These are phyloP conservation scores for Pestalotiopsis sp. DNA, from an alignment of 2,329 filamentous ascomycete species.

Conservation along the genomic window DNA sequence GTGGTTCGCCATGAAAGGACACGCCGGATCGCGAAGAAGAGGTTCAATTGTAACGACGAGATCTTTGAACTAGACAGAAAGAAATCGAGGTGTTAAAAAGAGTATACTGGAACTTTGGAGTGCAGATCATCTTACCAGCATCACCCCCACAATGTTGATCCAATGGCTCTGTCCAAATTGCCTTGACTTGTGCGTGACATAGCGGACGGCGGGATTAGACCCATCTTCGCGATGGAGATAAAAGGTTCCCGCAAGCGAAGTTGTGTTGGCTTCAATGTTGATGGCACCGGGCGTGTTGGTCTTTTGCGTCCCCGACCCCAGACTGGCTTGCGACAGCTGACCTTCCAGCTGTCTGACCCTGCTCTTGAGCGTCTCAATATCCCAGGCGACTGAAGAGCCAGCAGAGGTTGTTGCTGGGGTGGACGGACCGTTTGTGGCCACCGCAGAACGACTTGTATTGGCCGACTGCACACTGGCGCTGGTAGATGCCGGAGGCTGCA, in stretches of 20 bases:
- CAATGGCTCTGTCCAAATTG: constrained; percentile 61
- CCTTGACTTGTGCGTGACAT: constrained; percentile 55
- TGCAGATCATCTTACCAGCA: constrained; percentile 38
- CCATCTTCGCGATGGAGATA: neutral
- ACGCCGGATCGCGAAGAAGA: neutral
- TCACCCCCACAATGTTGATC: constrained; percentile 45
- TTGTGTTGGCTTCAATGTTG: neutral
- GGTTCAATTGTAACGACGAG: neutral
- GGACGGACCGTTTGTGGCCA: neutral
- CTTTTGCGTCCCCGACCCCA: constrained; percentile 33
- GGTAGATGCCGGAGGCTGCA: neutral
- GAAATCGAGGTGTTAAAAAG: too few species aligned
- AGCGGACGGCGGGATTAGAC: constrained; percentile 35
- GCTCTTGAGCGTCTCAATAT: constrained; percentile 39
- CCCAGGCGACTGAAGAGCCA: constrained; percentile 18
- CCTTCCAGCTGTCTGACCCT: constrained; percentile 47
- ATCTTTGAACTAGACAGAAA: neutral
- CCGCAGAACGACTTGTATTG: neutral
- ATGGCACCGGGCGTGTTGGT: neutral
- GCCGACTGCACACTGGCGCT: neutral
- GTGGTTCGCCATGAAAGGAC: constrained; percentile 7
- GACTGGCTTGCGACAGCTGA: constrained; percentile 34
- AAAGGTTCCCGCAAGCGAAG: neutral
- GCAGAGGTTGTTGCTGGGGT: neutral
- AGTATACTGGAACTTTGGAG: neutral